Conservation (phyloP, 2,329 filamentous ascomycete species). For the Claviceps fusiformis region DNA sequence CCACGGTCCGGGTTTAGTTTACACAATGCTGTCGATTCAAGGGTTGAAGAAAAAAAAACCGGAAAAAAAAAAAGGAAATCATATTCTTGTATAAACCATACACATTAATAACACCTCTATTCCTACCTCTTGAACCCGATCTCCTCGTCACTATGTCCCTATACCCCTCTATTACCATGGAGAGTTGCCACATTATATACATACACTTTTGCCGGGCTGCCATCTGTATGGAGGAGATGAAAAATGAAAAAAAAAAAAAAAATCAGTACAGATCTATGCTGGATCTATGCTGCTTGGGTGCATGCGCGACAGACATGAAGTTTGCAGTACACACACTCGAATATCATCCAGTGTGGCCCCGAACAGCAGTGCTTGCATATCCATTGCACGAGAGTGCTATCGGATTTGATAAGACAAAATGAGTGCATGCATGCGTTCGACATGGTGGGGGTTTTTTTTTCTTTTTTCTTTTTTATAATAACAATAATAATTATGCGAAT, state of each 20-base stretch:
- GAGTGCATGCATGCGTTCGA: conserved; percentile 45
- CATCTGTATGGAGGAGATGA: background rate
- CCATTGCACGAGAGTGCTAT: conserved; percentile 53
- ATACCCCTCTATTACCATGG: background rate
- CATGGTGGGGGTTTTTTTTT: conserved; percentile 20
- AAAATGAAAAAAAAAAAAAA: background rate
- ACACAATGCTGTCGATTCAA: background rate
- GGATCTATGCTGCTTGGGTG: conserved; percentile 23
- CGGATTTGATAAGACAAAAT: conserved; percentile 54
- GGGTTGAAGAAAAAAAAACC: background rate
- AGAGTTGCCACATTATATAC: background rate
- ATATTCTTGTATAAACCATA: background rate
- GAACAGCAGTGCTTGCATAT: conserved; percentile 50
- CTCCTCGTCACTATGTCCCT: background rate
- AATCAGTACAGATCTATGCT: conserved; percentile 7
- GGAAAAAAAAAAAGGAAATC: background rate
- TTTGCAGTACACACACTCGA: conserved; percentile 56
- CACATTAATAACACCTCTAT: background rate
- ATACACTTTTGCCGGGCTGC: background rate
- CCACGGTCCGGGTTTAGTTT: background rate
- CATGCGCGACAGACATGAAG: conserved; percentile 50
- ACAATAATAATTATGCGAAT: background rate
- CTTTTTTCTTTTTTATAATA: too few relatives aligned
- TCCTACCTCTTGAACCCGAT: too few relatives aligned
- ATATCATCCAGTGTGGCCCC: conserved; percentile 55